Base-by-base conservation (phyloP, 768 basidiomycete genomes). In the Amanita rimosa region DNA sequence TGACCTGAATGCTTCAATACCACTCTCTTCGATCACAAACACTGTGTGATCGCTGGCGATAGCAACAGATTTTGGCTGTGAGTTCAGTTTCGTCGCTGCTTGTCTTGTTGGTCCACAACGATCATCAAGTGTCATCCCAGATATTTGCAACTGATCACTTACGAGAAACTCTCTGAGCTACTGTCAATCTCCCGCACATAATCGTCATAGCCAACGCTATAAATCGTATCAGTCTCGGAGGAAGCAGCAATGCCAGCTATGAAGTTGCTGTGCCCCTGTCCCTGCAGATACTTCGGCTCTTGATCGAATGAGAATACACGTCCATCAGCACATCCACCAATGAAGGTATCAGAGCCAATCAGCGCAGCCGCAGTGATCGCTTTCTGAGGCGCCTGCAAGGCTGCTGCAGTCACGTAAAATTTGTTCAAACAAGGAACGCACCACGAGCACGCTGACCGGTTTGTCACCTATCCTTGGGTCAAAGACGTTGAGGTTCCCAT, bases 201-300 rank as follows among this genome's bases (percentile, higher is more conserved):
- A 59, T 96, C 94, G 53, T 96, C 94, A 58, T 78, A 92, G 10
- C 87, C 93, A 13, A 79, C 66, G 17, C 84, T 84, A 57, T 77
- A 83, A 1, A 85, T 68, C 46, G 58, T 66, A 14, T 73, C 78
- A 22, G 75, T 78, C 6, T 62, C 59, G 0, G 65, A 56, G 8
- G 70, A 67, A 0, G 70, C 60, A 0, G 77, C 69, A 40, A 96
- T 63, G 0, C 74, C 81, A 0, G 81, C 73, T 16, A 96, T 74
- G 43, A 85, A 70, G 52, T 71, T 86, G 5, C 78, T 72, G 62
- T 95, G 94, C 0, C 79, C 76, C 2, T 74, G 66, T 3, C 93
- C 92, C 19, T 62, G 60, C 10, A 89, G 63, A 11, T 61, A 57
- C 29, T 71, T 72, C 2, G 66, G 13, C 34, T 51, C 62, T 0